Evolutionary conservation across 1,284 basidiomycete genomes (phyloP).

Genomic region (Anthracocystis walkeri): DNA sequence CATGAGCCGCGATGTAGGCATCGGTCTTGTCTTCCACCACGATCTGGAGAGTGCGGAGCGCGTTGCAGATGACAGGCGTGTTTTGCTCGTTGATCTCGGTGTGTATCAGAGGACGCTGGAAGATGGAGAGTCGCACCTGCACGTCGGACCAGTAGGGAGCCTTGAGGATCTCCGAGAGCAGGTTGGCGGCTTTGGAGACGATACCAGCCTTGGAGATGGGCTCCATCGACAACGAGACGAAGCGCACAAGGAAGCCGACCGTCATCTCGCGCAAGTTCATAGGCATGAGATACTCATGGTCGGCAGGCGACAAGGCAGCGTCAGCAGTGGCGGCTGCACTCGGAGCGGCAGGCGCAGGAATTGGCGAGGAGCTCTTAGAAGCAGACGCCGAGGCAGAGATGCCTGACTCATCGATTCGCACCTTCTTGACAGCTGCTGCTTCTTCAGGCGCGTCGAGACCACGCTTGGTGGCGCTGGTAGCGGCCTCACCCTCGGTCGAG

Average conservation of each 20-base stretch:
- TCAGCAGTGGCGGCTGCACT: conserved; percentile 2
- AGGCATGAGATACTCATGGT: conserved; percentile 61
- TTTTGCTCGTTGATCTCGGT: conserved; percentile 77
- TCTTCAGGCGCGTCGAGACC: conserved; percentile 34
- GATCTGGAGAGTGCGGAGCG: conserved; percentile 89
- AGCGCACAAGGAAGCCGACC: conserved; percentile 93
- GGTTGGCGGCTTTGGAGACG: conserved; percentile 80
- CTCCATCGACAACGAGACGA: conserved; percentile 82
- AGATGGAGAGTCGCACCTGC: conserved; percentile 80
- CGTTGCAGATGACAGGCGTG: conserved; percentile 80
- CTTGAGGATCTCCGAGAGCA: conserved; percentile 85
- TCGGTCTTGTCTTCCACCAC: conserved; percentile 86
- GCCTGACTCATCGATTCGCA: conserved; percentile 71
- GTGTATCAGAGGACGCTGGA: conserved; percentile 71
- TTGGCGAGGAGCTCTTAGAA: conserved; percentile 65
- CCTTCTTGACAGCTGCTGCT: conserved; percentile 70
- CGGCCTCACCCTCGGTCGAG: conserved; percentile 14
- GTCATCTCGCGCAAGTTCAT: conserved; percentile 71
- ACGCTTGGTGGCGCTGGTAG: conserved; percentile 32
- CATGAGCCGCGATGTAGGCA: conserved; percentile 83
- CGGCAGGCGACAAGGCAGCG: conserved; percentile 27
- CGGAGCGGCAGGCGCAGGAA: conserved; percentile 31
- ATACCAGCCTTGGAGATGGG: conserved; percentile 76
- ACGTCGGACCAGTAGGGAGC: conserved; percentile 92
- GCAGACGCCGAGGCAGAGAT: conserved; percentile 60